phyloP scores from a whole-genome alignment of 495 filamentous ascomycete genomes.

The Pseudomonodictys pantanalensis region DNA sequence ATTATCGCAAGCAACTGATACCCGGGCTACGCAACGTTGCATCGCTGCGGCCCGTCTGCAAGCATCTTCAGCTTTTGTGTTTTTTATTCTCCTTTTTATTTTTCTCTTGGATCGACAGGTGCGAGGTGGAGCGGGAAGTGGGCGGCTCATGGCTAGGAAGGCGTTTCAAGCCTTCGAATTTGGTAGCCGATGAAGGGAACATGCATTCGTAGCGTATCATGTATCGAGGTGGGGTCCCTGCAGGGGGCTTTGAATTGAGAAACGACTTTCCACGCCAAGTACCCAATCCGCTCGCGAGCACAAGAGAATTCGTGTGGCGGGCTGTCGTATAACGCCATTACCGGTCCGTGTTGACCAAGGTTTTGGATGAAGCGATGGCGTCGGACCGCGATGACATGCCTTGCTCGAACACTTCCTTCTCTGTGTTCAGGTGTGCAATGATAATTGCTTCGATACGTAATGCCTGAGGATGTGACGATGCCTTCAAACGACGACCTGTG shows the following conservation, averaged over 20 bases:
- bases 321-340: background rate
- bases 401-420: too few species aligned
- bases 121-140: background rate
- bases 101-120: background rate
- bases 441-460: too few species aligned
- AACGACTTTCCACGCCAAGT: conserved; percentile 8
- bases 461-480: too few species aligned
- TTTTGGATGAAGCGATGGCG: too few species aligned
- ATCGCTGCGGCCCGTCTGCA: background rate
- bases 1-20: background rate
- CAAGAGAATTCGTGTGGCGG: background rate
- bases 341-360: too few species aligned
- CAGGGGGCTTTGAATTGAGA: conserved; percentile 19
- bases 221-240: conserved; percentile 7
- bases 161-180: background rate
- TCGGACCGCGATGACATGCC: too few species aligned
- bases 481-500: background rate
- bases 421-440: too few species aligned
- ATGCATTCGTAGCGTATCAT: conserved; percentile 6
- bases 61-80: background rate
- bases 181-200: background rate
- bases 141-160: too few species aligned
- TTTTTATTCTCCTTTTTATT: background rate
- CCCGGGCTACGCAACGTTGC: background rate
- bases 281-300: background rate